Conservation (phyloP, 192 early-diverging fungal genomes). For the Podila epigama region DNA sequence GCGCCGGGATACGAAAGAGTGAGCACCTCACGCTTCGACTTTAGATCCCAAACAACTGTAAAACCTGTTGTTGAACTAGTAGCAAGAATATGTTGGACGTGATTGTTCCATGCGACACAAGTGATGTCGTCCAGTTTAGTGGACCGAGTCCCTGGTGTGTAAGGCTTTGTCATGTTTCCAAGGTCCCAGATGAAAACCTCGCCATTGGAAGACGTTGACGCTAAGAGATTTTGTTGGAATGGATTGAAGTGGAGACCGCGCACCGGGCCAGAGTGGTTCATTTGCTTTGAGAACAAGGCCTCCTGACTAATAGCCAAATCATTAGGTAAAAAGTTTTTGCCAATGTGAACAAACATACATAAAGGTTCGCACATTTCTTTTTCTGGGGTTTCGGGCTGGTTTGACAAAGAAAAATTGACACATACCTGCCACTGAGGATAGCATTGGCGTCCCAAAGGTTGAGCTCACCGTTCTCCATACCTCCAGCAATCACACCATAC, state of each 20-base stretch:
- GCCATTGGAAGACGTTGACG: constrained; percentile 88
- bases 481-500: constrained; percentile 88
- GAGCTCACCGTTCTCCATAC: constrained; percentile 94
- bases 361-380: not conserved
- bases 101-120: constrained; percentile 89
- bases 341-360: not conserved
- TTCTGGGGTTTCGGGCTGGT: no score
- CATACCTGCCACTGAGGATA: constrained; percentile 69
- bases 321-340: not conserved
- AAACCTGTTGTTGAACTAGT: constrained; percentile 90
- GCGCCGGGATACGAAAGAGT: constrained; percentile 66
- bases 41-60: constrained; percentile 98
- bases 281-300: constrained; percentile 69
- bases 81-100: constrained; percentile 92
- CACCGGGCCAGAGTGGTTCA: constrained; percentile 89
- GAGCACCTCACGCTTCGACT: constrained; percentile 85
- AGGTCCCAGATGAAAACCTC: constrained; percentile 99
- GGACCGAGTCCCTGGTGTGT: constrained; percentile 86
- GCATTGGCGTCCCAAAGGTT: constrained; percentile 85
- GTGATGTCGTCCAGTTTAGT: constrained; percentile 90
- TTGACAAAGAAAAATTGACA: no score
- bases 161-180: constrained; percentile 84
- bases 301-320: constrained; percentile 40
- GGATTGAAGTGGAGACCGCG: constrained; percentile 94
- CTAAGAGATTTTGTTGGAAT: constrained; percentile 84